phyloP scores from a whole-genome alignment of 495 filamentous ascomycete species.

The Jackrogersella multiformis region DNA sequence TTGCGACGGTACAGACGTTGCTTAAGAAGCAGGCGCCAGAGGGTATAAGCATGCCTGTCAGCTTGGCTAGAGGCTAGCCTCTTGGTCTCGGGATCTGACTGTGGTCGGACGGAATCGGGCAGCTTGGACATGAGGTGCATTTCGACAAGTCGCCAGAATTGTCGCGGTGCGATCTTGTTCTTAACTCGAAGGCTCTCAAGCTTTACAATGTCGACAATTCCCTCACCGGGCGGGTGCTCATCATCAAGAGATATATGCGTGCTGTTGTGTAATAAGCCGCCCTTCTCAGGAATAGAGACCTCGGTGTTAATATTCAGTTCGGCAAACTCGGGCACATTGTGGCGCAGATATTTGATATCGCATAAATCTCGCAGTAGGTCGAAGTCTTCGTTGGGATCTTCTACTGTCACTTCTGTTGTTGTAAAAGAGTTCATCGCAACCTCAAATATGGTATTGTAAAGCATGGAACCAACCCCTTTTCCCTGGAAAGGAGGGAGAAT shows the following conservation, averaged over 20 bases:
- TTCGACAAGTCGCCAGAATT: conserved; percentile 86
- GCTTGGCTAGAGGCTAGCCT: conserved; percentile 44
- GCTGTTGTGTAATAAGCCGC: conserved; percentile 61
- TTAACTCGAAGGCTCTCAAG: conserved; percentile 68
- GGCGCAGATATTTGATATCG: conserved; percentile 75
- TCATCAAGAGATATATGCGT: conserved; percentile 49
- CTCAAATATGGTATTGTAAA: conserved; percentile 81
- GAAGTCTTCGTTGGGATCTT: conserved; percentile 95
- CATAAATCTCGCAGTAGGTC: conserved; percentile 87
- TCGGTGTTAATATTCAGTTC: conserved; percentile 61
- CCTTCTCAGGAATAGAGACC: conserved; percentile 46
- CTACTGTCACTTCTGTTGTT: conserved; percentile 86
- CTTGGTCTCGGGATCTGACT: conserved; percentile 38
- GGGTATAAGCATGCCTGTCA: conserved; percentile 66
- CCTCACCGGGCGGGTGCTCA: conserved; percentile 4
- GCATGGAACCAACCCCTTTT: conserved; percentile 77
- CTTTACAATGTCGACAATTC: conserved; percentile 67
- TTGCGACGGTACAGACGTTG: conserved; percentile 83
- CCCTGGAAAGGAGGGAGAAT: conserved; percentile 89
- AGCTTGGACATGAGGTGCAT: conserved; percentile 86
- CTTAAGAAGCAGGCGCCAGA: conserved; percentile 87
- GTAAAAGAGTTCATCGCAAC: conserved; percentile 68
- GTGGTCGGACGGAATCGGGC: conserved; percentile 67
- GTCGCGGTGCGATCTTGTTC: conserved; percentile 83
- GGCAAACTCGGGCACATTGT: conserved; percentile 59